phyloP scores from a whole-genome alignment of 768 basidiomycete species.

The Podaxis sp. region DNA sequence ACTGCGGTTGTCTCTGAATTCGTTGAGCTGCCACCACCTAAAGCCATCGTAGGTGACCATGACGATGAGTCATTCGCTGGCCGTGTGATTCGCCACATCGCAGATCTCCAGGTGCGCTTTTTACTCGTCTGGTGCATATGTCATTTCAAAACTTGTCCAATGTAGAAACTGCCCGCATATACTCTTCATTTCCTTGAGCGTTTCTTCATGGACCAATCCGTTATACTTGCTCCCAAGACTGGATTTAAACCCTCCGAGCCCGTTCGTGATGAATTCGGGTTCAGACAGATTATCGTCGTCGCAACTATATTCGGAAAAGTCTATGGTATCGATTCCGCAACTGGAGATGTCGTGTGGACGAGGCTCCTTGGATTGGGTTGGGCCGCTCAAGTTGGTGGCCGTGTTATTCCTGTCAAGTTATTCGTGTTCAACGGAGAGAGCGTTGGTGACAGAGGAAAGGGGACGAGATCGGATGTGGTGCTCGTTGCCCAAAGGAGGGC shows the following conservation, averaged over 20 bases:
- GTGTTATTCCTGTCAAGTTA: constrained; percentile 57
- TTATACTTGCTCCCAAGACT: constrained; percentile 27
- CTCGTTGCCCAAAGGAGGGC: constrained; percentile 62
- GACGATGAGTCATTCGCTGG: constrained; percentile 48
- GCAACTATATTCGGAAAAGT: constrained; percentile 74
- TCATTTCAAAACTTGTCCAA: not conserved
- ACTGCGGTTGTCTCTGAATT: constrained; percentile 64
- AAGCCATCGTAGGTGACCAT: constrained; percentile 32
- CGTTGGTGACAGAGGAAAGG: constrained; percentile 41
- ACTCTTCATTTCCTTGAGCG: constrained; percentile 64
- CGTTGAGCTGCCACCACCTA: constrained; percentile 70
- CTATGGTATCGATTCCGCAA: constrained; percentile 80
- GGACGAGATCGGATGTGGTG: constrained; percentile 58
- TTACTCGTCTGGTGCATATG: not conserved
- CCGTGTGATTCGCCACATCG: constrained; percentile 56
- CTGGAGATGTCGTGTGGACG: constrained; percentile 79
- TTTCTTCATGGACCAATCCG: constrained; percentile 62
- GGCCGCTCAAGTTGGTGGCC: constrained; percentile 56
- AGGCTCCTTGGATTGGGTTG: constrained; percentile 73
- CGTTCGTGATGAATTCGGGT: constrained; percentile 79
- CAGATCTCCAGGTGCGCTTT: constrained; percentile 53
- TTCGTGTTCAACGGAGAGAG: constrained; percentile 50
- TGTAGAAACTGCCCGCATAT: constrained; percentile 71
- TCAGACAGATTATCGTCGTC: constrained; percentile 78
- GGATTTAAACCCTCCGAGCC: constrained; percentile 38